These are phyloP conservation scores for Cryphonectria carpinicola DNA, from an alignment of 2,329 filamentous ascomycete species.

Conservation along the genomic window DNA sequence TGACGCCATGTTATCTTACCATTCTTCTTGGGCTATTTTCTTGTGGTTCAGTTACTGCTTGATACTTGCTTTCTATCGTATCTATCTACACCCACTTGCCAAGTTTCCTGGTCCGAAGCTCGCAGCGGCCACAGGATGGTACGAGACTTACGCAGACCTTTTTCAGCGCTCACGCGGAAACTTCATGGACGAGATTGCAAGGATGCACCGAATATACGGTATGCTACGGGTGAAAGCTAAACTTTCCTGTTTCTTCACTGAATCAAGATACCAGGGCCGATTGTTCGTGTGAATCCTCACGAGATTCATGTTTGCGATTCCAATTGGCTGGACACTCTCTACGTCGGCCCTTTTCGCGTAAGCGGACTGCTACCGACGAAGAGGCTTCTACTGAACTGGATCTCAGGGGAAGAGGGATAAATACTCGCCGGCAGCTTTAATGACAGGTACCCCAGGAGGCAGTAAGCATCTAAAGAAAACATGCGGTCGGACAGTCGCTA, in stretches of 20 bases:
- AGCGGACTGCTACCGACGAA: not conserved
- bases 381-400: not conserved
- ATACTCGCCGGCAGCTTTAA: not conserved
- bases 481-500: not conserved
- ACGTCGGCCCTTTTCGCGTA: not conserved
- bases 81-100: not conserved
- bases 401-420: not conserved
- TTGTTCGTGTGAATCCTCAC: not conserved
- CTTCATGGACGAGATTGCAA: not conserved
- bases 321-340: not conserved
- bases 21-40: not conserved
- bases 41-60: not conserved
- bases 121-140: slow-evolving; percentile 2
- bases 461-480: not conserved
- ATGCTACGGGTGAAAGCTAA: not conserved
- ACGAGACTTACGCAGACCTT: slow-evolving; percentile 11
- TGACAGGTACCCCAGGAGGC: not conserved
- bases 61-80: not conserved
- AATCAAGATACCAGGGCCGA: not conserved
- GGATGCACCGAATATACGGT: slow-evolving; percentile 9
- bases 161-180: not conserved
- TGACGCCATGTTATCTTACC: not conserved
- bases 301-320: not conserved
- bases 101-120: slow-evolving; percentile 13
- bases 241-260: not conserved